Base-by-base conservation (phyloP, 805 yeast genomes). In the Hanseniaspora lindneri region DNA sequence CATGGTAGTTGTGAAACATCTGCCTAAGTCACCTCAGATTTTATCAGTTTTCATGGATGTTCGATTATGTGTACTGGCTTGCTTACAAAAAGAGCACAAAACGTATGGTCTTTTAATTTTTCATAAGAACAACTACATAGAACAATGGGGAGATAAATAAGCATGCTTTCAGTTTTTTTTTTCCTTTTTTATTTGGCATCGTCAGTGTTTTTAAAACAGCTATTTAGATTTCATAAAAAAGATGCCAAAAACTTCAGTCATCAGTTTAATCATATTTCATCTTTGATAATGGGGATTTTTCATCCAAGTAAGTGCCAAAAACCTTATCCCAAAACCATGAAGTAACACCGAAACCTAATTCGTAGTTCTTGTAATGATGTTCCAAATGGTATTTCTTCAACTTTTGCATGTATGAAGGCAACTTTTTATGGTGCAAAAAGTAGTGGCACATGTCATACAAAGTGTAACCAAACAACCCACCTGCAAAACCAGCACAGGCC, bases 311-410 rank as follows among this genome's bases (percentile, higher is more conserved):
- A 35, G 97, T 89, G 51, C 83, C 84, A 63, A 92, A 92, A 10
- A 92, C 84, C 24, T 67, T 74, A 65, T 92, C 98, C 98, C 98
- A 92, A 66, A 85, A 85, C 67, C 76, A 79, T 53, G 87, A 75
- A 27, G 97, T 86, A 54, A 92, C 97, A 56, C 99, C 99, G 57
- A 88, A 92, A 1, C 97, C 99, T 57, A 88, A 69, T 66, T 94
- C 95, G 66, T 85, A 92, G 67, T 92, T 89, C 70, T 89, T 88
- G 72, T 92, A 92, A 63, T 92, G 99, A 66, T 92, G 99, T 64
- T 89, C 97, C 66, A 92, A 74, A 65, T 92, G 99, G 62, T 86
- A 80, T 44, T 83, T 84, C 66, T 92, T 92, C 60, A 86, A 69
- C 27, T 75, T 78, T 62, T 84, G 87, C 66, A 86, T 69, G 61